Evolutionary conservation across 2,329 filamentous ascomycete species (phyloP).

Genomic region (Pseudocercospora macadamiae): DNA sequence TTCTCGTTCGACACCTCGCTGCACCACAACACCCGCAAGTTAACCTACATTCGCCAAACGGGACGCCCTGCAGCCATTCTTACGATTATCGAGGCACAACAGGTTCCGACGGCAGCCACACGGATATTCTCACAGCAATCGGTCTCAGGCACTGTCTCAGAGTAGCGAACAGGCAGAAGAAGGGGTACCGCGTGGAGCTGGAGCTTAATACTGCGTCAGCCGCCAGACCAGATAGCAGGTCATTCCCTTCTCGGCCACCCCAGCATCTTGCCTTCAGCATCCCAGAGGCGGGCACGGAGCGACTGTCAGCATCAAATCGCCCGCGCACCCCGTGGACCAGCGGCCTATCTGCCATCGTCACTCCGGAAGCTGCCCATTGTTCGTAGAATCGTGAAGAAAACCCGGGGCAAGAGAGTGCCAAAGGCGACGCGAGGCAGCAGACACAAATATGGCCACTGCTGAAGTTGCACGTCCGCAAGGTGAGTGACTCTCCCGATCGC

Average conservation of each 20-base stretch:
- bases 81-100: neutral
- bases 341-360: neutral
- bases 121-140: neutral
- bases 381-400: neutral
- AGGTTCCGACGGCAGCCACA: neutral
- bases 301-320: neutral
- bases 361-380: neutral
- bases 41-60: no score
- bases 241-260: neutral
- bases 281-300: neutral
- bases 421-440: neutral
- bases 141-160: conserved; percentile 12
- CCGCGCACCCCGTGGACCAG: neutral
- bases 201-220: conserved; percentile 4
- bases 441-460: conserved; percentile 46
- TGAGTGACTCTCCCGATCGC: conserved; percentile 31
- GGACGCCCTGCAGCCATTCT: neutral
- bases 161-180: neutral
- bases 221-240: neutral
- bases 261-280: no score
- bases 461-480: conserved; percentile 50
- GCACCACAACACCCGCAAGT: no score
- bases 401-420: neutral
- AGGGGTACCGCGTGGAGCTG: conserved; percentile 1
- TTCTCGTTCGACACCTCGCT: neutral